These are phyloP conservation scores for Trichocladium uniseriatum DNA, from an alignment of 495 filamentous ascomycete genomes.

Conservation along the genomic window DNA sequence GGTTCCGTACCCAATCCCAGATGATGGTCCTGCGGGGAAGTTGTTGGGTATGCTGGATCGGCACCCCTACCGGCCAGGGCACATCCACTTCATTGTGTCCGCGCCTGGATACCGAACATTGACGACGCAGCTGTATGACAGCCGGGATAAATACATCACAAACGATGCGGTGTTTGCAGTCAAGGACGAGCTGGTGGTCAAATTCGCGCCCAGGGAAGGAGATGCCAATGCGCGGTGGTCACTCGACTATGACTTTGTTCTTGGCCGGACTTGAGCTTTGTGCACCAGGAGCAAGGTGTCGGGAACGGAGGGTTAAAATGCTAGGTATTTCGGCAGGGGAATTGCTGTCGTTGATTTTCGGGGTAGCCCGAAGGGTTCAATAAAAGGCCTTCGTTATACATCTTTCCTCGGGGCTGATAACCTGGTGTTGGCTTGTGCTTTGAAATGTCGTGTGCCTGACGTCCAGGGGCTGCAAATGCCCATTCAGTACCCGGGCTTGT, in stretches of 20 bases:
- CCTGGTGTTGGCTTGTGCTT: too few relatives aligned
- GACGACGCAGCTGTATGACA: slow-evolving; percentile 67
- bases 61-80: slow-evolving; percentile 63
- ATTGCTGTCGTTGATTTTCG: too few relatives aligned
- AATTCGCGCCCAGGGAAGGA: slow-evolving; percentile 49
- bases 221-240: slow-evolving; percentile 54
- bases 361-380: too few relatives aligned
- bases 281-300: background rate
- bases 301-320: too few relatives aligned
- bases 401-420: too few relatives aligned
- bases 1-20: slow-evolving; percentile 61
- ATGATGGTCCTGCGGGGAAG: slow-evolving; percentile 51
- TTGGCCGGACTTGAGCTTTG: slow-evolving; percentile 16
- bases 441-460: too few relatives aligned
- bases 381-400: too few relatives aligned
- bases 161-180: slow-evolving; percentile 71
- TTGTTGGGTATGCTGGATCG: slow-evolving; percentile 51
- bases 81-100: slow-evolving; percentile 61
- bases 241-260: slow-evolving; percentile 47
- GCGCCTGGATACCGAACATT: slow-evolving; percentile 40
- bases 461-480: too few relatives aligned
- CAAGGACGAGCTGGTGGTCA: slow-evolving; percentile 62
- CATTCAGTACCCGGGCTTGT: slow-evolving; percentile 2
- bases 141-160: slow-evolving; percentile 49
- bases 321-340: too few relatives aligned